Evolutionary conservation across 2,329 filamentous ascomycete genomes (phyloP).

Genomic region (Fusarium algeriense): DNA sequence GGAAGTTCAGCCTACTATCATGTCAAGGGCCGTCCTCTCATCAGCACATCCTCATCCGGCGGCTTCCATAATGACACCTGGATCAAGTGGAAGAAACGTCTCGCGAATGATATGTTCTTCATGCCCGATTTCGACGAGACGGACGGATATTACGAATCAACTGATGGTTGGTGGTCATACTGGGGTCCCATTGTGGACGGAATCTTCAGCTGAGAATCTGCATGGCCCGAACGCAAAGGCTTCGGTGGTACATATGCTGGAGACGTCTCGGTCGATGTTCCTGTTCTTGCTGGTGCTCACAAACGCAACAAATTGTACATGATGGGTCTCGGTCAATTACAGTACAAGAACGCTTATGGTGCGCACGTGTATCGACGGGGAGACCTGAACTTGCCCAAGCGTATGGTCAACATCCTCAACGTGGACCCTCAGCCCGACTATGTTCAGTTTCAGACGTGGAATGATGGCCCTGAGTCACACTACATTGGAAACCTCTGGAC

Average conservation of each 20-base stretch:
- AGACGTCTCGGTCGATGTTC: background rate
- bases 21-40: background rate
- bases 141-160: background rate
- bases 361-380: background rate
- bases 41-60: background rate
- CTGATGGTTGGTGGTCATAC: background rate
- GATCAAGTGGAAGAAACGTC: background rate
- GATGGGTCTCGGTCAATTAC: background rate
- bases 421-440: background rate
- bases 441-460: background rate
- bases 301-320: background rate
- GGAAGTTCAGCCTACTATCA: background rate
- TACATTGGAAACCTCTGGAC: background rate
- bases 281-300: background rate
- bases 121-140: background rate
- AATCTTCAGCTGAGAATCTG: background rate
- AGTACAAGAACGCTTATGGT: background rate
- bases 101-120: background rate
- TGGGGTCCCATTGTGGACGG: background rate
- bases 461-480: background rate
- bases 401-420: background rate
- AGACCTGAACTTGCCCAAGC: background rate
- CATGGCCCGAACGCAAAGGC: background rate
- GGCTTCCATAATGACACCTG: background rate
- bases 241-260: background rate